phyloP scores from a whole-genome alignment of 1,284 basidiomycete species.

The Trichosporon inkin region DNA sequence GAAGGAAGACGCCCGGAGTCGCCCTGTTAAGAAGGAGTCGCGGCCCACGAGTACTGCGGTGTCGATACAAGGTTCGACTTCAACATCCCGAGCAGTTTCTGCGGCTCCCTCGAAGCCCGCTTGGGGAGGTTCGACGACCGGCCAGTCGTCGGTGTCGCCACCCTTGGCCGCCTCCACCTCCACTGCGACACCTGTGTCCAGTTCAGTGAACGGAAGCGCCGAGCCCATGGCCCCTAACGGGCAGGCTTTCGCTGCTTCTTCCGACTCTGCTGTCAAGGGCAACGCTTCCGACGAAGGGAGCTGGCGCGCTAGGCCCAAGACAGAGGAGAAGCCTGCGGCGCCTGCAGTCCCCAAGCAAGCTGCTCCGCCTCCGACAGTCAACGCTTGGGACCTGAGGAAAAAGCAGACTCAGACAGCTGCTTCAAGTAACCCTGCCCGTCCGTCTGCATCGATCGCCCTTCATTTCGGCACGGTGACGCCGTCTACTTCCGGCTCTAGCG shows the following conservation, averaged over 20 bases:
- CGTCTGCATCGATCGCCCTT: not conserved
- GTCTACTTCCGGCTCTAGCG: not conserved
- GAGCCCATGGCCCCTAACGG: not conserved
- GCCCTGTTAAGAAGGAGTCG: conserved; percentile 17
- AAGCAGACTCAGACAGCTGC: conserved; percentile 23
- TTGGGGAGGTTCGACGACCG: conserved; percentile 24
- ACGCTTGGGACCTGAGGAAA: conserved; percentile 45
- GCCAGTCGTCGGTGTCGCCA: not conserved
- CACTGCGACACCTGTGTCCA: not conserved
- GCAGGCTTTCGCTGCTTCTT: not conserved
- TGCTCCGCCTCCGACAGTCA: conserved; percentile 34
- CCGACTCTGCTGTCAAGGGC: conserved; percentile 18
- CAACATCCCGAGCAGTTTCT: conserved; percentile 10
- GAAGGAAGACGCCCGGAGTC: conserved; percentile 14
- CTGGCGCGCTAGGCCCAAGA: conserved; percentile 33
- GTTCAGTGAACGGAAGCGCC: not conserved
- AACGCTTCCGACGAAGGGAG: conserved; percentile 31
- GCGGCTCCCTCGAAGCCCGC: conserved; percentile 26
- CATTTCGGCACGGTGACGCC: conserved; percentile 17
- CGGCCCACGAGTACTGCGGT: conserved; percentile 3
- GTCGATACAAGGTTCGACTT: conserved; percentile 5
- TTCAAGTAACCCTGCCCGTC: not conserved
- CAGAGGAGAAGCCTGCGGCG: conserved; percentile 14
- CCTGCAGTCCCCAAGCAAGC: conserved; percentile 17
- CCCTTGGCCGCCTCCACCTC: conserved; percentile 5